phyloP scores from a whole-genome alignment of 495 filamentous ascomycete genomes.

The Alectoria sarmentosa region DNA sequence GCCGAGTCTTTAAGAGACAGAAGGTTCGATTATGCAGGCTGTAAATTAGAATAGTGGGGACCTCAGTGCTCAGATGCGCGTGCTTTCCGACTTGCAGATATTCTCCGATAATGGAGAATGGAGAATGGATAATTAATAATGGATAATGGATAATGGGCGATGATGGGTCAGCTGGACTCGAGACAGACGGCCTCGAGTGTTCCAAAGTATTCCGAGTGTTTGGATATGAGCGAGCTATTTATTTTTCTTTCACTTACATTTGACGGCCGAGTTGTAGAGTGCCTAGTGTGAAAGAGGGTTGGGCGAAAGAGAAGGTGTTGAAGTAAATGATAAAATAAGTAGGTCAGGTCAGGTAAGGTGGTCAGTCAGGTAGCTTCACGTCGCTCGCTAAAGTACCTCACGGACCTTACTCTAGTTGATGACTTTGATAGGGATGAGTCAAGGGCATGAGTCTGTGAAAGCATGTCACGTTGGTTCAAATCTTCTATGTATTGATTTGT shows the following conservation, averaged over 20 bases:
- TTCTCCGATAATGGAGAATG: background rate
- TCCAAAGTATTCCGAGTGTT: no score
- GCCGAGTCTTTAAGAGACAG: background rate
- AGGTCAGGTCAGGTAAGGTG: no score
- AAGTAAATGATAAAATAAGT: background rate
- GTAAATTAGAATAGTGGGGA: background rate
- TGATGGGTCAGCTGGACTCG: background rate
- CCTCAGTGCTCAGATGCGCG: background rate
- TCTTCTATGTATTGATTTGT: no score
- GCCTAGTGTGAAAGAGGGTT: background rate
- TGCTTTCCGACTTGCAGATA: conserved; percentile 4
- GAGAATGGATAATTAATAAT: no score
- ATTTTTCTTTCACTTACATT: background rate
- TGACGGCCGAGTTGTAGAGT: background rate
- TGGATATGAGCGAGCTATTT: background rate
- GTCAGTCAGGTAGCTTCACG: background rate
- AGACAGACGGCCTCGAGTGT: background rate
- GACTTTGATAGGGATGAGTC: background rate
- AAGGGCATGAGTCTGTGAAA: background rate
- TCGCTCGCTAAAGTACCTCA: background rate
- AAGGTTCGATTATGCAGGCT: background rate
- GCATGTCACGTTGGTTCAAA: no score
- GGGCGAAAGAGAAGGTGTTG: background rate
- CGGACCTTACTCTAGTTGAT: background rate
- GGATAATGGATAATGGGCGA: background rate